Conservation (phyloP, 768 basidiomycete species). For the Exidia glandulosa region DNA sequence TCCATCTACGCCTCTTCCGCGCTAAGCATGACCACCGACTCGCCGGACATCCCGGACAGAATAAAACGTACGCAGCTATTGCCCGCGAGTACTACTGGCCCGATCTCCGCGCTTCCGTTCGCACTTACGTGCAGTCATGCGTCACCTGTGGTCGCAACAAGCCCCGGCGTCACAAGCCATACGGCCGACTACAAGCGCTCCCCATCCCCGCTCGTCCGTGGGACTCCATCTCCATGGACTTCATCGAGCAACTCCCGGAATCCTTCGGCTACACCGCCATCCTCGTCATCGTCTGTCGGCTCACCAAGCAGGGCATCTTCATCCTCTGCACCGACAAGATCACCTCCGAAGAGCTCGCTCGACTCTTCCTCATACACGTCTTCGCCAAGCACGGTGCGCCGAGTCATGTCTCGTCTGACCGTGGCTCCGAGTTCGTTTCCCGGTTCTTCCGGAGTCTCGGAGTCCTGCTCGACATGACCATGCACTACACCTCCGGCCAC, state of each 20-base stretch:
- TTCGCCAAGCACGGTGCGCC: background rate
- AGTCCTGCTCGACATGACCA: background rate
- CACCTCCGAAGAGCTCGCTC: constrained; percentile 22
- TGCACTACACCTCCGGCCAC: constrained; percentile 2
- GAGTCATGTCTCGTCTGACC: constrained; percentile 6
- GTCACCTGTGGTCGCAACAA: constrained; percentile 25
- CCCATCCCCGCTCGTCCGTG: constrained; percentile 18
- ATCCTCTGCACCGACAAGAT: constrained; percentile 23
- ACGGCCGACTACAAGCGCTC: constrained; percentile 21
- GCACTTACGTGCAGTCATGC: constrained; percentile 25
- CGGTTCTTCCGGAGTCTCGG: constrained; percentile 7
- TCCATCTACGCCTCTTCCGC: constrained; percentile 20
- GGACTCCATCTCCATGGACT: constrained; percentile 26
- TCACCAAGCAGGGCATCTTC: constrained; percentile 34
- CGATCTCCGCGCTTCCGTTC: constrained; percentile 13
- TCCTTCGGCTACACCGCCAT: constrained; percentile 27
- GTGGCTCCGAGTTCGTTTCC: constrained; percentile 6
- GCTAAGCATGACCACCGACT: constrained; percentile 25
- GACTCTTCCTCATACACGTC: constrained; percentile 19
- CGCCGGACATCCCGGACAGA: constrained; percentile 31
- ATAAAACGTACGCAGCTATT: constrained; percentile 22
- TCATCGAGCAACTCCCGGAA: constrained; percentile 25
- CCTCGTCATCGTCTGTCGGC: constrained; percentile 27
- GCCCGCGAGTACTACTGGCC: constrained; percentile 32
- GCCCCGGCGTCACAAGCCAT: constrained; percentile 22